Conservation (phyloP, 345 rosid species). For the Melastoma malabathricum region DNA sequence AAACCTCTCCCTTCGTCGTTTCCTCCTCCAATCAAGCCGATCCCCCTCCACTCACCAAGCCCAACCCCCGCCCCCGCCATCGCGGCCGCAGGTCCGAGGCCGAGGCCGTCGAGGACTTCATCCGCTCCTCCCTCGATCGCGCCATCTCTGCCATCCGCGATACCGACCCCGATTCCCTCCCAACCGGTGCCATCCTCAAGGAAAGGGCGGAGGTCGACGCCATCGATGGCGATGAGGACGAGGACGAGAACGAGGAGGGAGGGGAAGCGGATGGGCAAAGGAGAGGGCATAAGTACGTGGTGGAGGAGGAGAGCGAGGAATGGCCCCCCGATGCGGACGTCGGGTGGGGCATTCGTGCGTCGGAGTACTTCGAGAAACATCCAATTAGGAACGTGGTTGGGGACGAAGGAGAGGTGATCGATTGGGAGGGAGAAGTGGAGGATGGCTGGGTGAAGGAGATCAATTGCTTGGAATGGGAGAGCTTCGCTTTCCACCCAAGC, state of each 20-base stretch:
- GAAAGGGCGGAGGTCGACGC: conserved; percentile 17
- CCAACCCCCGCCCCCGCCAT: conserved; percentile 46
- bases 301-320: conserved; percentile 64
- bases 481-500: conserved; percentile 82
- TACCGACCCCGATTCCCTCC: conserved; percentile 34
- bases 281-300: conserved; percentile 37
- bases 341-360: conserved; percentile 91
- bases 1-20: no score
- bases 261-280: conserved; percentile 14
- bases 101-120: conserved; percentile 66
- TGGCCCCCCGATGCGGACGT: conserved; percentile 96
- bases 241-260: conserved; percentile 5
- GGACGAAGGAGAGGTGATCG: conserved; percentile 68
- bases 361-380: conserved; percentile 78
- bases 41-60: conserved; percentile 24
- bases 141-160: conserved; percentile 56
- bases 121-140: conserved; percentile 47
- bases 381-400: conserved; percentile 68
- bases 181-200: conserved; percentile 32
- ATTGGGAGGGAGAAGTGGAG: conserved; percentile 89
- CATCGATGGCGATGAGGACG: conserved; percentile 17
- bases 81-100: conserved; percentile 79
- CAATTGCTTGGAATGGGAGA: conserved; percentile 85
- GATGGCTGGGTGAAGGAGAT: conserved; percentile 80
- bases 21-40: conserved; percentile 1